A percentile compares a stretch with the other conserved stretches of the same genome.
Conservation (phyloP, 169 alveolate genomes). For the Plasmodium malariae region DNA sequence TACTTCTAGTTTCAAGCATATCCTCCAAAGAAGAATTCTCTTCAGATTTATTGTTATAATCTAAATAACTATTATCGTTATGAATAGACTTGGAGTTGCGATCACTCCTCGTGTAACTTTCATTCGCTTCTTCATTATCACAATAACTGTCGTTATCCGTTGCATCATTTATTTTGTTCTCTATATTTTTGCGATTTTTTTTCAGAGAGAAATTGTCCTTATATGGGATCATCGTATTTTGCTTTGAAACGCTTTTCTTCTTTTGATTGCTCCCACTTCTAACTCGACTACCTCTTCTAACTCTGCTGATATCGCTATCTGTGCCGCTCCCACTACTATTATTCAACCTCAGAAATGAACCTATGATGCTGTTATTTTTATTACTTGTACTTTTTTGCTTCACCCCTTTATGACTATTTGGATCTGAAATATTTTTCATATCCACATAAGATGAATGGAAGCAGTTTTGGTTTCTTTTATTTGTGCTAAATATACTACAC, state of each 20-base stretch:
- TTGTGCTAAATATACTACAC: neutral
- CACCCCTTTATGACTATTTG: neutral
- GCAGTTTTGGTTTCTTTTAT: neutral
- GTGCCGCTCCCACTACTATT: neutral
- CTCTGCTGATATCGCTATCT: neutral
- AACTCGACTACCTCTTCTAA: neutral
- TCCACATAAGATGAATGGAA: neutral
- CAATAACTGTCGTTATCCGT: constrained; percentile 26
- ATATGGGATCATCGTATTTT: neutral
- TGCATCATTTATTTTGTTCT: neutral
- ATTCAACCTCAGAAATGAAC: neutral
- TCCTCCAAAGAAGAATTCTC: neutral
- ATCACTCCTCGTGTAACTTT: constrained; percentile 11
- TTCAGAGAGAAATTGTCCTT: neutral
- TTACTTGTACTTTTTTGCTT: constrained; percentile 6
- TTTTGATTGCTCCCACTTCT: constrained; percentile 1
- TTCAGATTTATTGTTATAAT: neutral
- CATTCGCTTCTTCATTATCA: constrained; percentile 10
- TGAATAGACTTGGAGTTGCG: neutral
- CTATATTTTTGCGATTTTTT: neutral
- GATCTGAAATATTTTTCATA: neutral
- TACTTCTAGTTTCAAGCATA: neutral
- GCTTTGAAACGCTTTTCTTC: neutral
- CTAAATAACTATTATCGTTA: neutral
- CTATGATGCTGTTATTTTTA: neutral